Conservation (phyloP, 805 yeast genomes). For the Ogataea corticis region DNA sequence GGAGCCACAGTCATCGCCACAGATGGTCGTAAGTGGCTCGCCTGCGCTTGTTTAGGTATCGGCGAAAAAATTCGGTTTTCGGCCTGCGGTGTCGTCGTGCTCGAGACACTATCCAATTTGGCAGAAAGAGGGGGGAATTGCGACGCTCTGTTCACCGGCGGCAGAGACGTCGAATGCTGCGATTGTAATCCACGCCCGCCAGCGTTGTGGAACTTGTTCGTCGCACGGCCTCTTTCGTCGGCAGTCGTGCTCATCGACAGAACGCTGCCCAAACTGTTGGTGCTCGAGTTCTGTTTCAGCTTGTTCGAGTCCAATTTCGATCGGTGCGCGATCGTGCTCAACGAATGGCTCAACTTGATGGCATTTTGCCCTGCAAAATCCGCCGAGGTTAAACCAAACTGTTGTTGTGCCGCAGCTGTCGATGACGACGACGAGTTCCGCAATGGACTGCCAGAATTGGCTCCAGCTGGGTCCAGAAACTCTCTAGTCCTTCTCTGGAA, state of each 20-base stretch:
- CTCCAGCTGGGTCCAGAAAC: conserved; percentile 15
- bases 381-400: conserved; percentile 18
- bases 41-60: conserved; percentile 15
- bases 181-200: conserved; percentile 16
- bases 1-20: conserved; percentile 7
- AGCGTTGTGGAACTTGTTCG: conserved; percentile 15
- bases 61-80: conserved; percentile 15
- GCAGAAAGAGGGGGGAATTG: conserved; percentile 3
- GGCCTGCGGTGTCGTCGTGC: background rate
- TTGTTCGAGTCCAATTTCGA: conserved; percentile 24
- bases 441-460: conserved; percentile 7
- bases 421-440: background rate
- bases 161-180: conserved; percentile 25
- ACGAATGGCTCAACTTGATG: conserved; percentile 30
- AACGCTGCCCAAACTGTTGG: conserved; percentile 6
- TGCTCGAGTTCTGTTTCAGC: conserved; percentile 10
- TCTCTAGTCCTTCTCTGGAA: conserved; percentile 24
- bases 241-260: conserved; percentile 3
- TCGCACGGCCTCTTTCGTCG: conserved; percentile 25
- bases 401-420: conserved; percentile 5
- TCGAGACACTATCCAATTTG: conserved; percentile 10
- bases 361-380: conserved; percentile 30
- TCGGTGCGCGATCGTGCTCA: conserved; percentile 30
- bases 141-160: conserved; percentile 21
- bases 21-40: conserved; percentile 10